Percentiles rank a stretch among this genome's conserved stretches.
Conservation (phyloP, 2,329 filamentous ascomycete genomes). For the Trichophyton rubrum region DNA sequence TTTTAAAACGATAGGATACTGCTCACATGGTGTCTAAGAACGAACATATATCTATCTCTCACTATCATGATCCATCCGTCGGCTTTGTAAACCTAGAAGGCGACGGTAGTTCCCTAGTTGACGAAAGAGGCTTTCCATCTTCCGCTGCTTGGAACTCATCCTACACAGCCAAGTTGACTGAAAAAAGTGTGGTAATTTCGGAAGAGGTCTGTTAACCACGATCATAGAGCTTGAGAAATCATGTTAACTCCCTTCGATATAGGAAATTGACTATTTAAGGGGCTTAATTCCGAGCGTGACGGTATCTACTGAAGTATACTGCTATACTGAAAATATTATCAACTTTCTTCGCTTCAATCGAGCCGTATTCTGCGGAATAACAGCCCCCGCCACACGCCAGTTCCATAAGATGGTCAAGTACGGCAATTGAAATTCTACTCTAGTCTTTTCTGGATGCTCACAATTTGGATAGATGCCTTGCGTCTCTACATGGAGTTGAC, state of each 20-base stretch:
- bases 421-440: slow-evolving; percentile 12
- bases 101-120: slow-evolving; percentile 26
- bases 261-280: slow-evolving; percentile 46
- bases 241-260: not conserved
- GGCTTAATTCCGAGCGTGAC: slow-evolving; percentile 46
- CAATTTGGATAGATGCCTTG: slow-evolving; percentile 47
- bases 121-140: slow-evolving; percentile 25
- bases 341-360: slow-evolving; percentile 80
- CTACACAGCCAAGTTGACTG: slow-evolving; percentile 1
- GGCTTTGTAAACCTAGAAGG: slow-evolving; percentile 58
- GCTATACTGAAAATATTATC: slow-evolving; percentile 78
- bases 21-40: slow-evolving; percentile 35
- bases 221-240: not conserved
- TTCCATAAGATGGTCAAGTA: slow-evolving; percentile 55
- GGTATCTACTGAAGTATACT: slow-evolving; percentile 62
- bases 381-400: slow-evolving; percentile 65
- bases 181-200: not conserved
- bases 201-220: slow-evolving; percentile 4
- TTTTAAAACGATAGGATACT: not conserved
- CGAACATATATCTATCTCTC: slow-evolving; percentile 77
- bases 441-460: slow-evolving; percentile 16
- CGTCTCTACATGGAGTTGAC: slow-evolving; percentile 65
- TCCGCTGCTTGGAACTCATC: slow-evolving; percentile 25
- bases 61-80: slow-evolving; percentile 62
- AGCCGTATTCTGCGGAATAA: slow-evolving; percentile 65